These are phyloP conservation scores for Pseudopyrenochaeta lycopersici DNA, from an alignment of 2,329 filamentous ascomycete species.

Conservation along the genomic window DNA sequence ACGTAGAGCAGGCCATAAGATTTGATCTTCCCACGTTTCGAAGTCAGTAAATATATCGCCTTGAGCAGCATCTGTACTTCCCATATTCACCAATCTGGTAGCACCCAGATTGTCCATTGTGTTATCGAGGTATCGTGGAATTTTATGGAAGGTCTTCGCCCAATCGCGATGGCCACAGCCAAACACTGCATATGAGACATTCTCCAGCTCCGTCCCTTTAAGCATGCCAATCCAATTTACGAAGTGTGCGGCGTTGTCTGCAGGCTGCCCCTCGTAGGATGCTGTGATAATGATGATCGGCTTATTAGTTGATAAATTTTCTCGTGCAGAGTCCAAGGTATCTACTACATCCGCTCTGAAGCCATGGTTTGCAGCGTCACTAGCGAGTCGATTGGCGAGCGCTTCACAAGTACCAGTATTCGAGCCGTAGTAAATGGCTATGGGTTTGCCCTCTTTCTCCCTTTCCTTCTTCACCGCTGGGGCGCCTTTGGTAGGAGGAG, in stretches of 20 bases:
- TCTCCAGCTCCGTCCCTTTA: slow-evolving; percentile 38
- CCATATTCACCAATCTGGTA: slow-evolving; percentile 41
- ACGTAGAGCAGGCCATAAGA: slow-evolving; percentile 48
- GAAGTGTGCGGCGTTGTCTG: slow-evolving; percentile 55
- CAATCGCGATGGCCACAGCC: slow-evolving; percentile 55
- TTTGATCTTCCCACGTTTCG: slow-evolving; percentile 51
- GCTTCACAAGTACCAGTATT: slow-evolving; percentile 55
- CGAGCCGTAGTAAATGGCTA: slow-evolving; percentile 51
- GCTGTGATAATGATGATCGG: slow-evolving; percentile 52
- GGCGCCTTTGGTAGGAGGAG: slow-evolving; percentile 12
- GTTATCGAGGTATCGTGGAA: slow-evolving; percentile 50
- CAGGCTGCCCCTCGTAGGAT: slow-evolving; percentile 54
- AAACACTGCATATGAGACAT: slow-evolving; percentile 52
- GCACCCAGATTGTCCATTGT: slow-evolving; percentile 42
- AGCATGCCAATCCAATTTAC: slow-evolving; percentile 46
- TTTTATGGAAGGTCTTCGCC: slow-evolving; percentile 52
- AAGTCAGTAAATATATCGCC: slow-evolving; percentile 54
- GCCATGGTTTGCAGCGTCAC: slow-evolving; percentile 47
- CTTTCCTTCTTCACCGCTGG: slow-evolving; percentile 18
- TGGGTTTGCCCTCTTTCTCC: slow-evolving; percentile 35
- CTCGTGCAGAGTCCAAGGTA: slow-evolving; percentile 46
- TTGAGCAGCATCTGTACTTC: slow-evolving; percentile 47
- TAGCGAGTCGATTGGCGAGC: slow-evolving; percentile 49
- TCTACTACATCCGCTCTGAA: slow-evolving; percentile 46
- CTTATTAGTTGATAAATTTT: slow-evolving; percentile 45